These are phyloP conservation scores for Copromyces sp. DNA, from an alignment of 495 filamentous ascomycete genomes.

Conservation along the genomic window DNA sequence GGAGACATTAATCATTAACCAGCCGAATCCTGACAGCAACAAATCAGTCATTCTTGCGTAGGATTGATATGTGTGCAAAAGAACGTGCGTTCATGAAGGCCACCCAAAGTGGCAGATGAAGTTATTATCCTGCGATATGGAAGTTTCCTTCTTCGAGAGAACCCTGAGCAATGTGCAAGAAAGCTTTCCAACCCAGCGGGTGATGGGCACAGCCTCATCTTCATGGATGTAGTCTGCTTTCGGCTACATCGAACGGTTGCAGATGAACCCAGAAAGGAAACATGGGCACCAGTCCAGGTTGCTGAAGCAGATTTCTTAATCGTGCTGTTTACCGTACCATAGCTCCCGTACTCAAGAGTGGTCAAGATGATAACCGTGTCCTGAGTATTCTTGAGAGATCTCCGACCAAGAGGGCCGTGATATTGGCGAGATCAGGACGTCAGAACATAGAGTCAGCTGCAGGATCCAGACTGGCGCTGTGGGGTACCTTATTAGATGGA, in stretches of 20 bases:
- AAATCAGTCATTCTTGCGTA: background rate
- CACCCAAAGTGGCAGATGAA: too few relatives aligned
- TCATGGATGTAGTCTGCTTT: background rate
- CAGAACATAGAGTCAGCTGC: background rate
- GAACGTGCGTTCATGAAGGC: too few relatives aligned
- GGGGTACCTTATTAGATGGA: background rate
- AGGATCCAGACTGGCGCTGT: background rate
- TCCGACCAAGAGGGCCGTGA: background rate
- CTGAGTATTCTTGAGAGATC: background rate
- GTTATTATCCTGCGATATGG: background rate
- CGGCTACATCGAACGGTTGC: background rate
- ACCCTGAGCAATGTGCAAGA: background rate
- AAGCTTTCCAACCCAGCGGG: background rate
- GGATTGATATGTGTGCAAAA: too few relatives aligned
- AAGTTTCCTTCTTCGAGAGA: background rate
- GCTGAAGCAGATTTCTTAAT: background rate
- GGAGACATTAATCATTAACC: too few relatives aligned
- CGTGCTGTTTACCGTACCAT: background rate
- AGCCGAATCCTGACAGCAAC: background rate
- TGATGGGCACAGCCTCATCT: background rate
- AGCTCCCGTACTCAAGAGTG: background rate
- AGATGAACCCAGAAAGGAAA: background rate
- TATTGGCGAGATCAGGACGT: background rate
- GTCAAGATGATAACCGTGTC: background rate
- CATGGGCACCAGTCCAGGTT: background rate